Evolutionary conservation across 2,329 filamentous ascomycete species (phyloP).

Genomic region (Zalaria obscura): DNA sequence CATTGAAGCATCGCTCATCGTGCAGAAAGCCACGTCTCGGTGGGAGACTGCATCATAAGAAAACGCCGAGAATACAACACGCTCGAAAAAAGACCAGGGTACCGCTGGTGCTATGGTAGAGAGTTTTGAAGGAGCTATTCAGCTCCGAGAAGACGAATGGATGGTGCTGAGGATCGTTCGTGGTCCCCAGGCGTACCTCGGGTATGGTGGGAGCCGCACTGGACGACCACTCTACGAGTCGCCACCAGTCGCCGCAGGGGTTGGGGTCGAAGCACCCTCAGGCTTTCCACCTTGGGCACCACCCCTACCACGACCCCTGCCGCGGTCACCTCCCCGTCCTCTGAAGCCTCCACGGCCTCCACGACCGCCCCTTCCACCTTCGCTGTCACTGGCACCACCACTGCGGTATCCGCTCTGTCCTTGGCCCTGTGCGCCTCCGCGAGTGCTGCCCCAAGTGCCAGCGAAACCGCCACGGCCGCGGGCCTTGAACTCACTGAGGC

Average conservation of each 20-base stretch:
- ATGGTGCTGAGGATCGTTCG: too few relatives aligned
- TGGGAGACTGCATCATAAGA: too few relatives aligned
- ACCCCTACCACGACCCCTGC: conserved; percentile 13
- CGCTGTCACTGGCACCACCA: conserved; percentile 47
- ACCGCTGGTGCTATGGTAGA: too few relatives aligned
- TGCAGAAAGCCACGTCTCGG: too few relatives aligned
- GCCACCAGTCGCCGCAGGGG: conserved; percentile 11
- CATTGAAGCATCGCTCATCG: too few relatives aligned
- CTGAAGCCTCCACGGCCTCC: conserved; percentile 40
- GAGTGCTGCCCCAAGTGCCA: conserved; percentile 48
- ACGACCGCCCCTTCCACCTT: conserved; percentile 49
- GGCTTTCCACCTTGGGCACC: conserved; percentile 9
- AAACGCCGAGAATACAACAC: too few relatives aligned
- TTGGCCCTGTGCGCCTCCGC: conserved; percentile 36
- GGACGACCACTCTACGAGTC: conserved; percentile 12
- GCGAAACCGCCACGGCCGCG: conserved; percentile 32
- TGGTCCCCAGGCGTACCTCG: too few relatives aligned
- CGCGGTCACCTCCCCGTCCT: conserved; percentile 25
- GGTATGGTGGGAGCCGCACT: conserved; percentile 1
- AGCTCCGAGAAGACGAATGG: too few relatives aligned
- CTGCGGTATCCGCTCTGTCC: conserved; percentile 70
- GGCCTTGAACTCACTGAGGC: conserved; percentile 58
- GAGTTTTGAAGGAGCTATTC: too few relatives aligned
- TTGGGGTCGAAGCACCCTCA: conserved; percentile 9
- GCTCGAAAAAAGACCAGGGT: too few relatives aligned